phyloP scores from a whole-genome alignment of 2,329 filamentous ascomycete species.

The Aspergillus sp. region DNA sequence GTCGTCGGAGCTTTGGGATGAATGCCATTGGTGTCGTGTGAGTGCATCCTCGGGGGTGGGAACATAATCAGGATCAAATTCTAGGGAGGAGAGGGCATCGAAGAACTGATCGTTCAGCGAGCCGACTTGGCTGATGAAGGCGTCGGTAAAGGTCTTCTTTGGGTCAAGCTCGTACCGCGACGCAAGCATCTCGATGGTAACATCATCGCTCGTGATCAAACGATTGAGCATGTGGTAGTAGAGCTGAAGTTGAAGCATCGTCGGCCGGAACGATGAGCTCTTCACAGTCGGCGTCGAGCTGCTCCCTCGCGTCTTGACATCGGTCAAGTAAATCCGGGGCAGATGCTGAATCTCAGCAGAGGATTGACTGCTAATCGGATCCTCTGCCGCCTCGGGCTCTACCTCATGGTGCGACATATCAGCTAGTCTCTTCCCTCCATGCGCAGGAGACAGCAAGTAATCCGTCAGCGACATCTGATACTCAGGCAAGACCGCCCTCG shows the following conservation, averaged over 20 bases:
- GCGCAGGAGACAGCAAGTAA: constrained; percentile 41
- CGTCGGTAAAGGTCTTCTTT: constrained; percentile 69
- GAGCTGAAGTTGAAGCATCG: constrained; percentile 82
- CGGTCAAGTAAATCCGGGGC: constrained; percentile 69
- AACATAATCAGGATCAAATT: constrained; percentile 28
- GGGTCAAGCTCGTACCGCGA: constrained; percentile 69
- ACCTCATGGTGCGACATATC: constrained; percentile 28
- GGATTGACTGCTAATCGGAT: constrained; percentile 16
- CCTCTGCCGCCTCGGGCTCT: constrained; percentile 3
- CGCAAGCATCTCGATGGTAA: constrained; percentile 70
- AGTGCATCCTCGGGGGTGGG: constrained; percentile 25
- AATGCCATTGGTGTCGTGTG: background rate
- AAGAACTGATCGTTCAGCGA: constrained; percentile 67
- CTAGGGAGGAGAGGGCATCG: constrained; percentile 43
- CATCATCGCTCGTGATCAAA: constrained; percentile 64
- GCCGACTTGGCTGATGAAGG: constrained; percentile 74
- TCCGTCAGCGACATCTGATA: constrained; percentile 49
- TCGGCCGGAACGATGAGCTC: constrained; percentile 67
- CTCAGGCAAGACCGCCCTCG: constrained; percentile 38
- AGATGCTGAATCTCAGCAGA: constrained; percentile 25
- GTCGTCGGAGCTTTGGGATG: constrained; percentile 11
- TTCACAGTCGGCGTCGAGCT: constrained; percentile 59
- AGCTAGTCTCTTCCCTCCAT: constrained; percentile 35
- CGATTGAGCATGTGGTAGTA: constrained; percentile 83
- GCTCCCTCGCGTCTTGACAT: constrained; percentile 78